Evolutionary conservation across 352 stramenopile species (phyloP), one percentile per base, ranked within the genome.

Genomic region (Aphanomyces cochlioides): DNA sequence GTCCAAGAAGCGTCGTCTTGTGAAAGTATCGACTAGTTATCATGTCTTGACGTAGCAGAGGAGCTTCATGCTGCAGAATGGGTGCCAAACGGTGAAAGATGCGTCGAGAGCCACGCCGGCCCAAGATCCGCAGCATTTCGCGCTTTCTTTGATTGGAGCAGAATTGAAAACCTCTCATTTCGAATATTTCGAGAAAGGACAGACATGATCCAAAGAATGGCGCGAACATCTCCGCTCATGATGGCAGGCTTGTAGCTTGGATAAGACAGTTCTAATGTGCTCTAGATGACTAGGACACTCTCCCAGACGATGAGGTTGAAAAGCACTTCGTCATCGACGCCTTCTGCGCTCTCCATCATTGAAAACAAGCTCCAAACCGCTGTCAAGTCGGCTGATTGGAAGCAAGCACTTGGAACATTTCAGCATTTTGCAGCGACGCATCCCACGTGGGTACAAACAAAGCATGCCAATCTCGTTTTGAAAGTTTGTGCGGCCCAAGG

Each of bases 381-480:
- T 17, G 48, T 34, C 5, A 17, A 69, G 6, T 36, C 13, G 36
- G 60, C 43, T 10, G 75, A 85, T 39, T 90, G 83, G 83, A 79
- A 80, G 13, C 57, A 77, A 50, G 75, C 78, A 3, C 58, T 88
- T 21, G 75, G 73, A 7, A 74, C 76, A 19, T 89, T 89, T 66
- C 80, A 87, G 72, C 77, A 72, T 15, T 54, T 76, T 45, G 59
- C 41, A 40, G 56, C 56, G 8, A 61, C 4, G 6, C 47, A 57
- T 19, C 63, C 63, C 10, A 47, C 48, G 37, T 41, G 19, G 21
- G 63, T 69, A 7, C 43, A 69, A 47, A 43, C 50, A 5, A 45
- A 69, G 13, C 63, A 69, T 43, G 63, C 63, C 21, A 69, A 69
- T 19, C 21, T 69, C 34, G 63, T 69, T 8, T 73, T 67, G 58